These are phyloP conservation scores for Fomitopsis serialis DNA, from an alignment of 768 basidiomycete species.

Conservation along the genomic window DNA sequence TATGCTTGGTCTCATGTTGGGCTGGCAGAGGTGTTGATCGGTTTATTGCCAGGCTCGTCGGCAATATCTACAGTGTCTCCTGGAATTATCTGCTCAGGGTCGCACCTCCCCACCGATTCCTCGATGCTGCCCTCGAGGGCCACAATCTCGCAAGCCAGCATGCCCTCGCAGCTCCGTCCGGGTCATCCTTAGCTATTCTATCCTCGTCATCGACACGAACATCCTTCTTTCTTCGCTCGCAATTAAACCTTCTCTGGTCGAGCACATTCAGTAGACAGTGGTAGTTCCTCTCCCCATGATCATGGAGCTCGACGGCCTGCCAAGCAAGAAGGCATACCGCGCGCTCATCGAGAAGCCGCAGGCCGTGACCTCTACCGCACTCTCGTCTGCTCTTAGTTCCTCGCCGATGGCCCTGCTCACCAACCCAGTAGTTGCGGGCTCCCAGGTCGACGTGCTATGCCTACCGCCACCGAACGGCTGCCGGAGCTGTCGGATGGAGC, in stretches of 20 bases:
- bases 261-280: slow-evolving; percentile 82
- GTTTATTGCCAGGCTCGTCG: slow-evolving; percentile 56
- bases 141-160: slow-evolving; percentile 24
- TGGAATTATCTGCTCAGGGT: slow-evolving; percentile 41
- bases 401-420: no score
- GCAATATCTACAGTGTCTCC: slow-evolving; percentile 62
- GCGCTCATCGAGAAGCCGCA: no score
- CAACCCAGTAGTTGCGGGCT: no score
- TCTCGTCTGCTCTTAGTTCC: no score
- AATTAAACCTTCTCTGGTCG: slow-evolving; percentile 68
- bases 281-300: slow-evolving; percentile 91
- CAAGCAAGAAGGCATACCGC: no score
- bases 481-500: no score
- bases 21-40: slow-evolving; percentile 1
- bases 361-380: no score
- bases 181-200: slow-evolving; percentile 80
- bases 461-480: no score
- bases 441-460: no score
- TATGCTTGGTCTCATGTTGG: slow-evolving; percentile 25
- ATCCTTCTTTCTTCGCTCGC: slow-evolving; percentile 82
- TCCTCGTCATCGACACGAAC: slow-evolving; percentile 93
- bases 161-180: slow-evolving; percentile 37
- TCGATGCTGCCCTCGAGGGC: slow-evolving; percentile 23
- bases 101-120: slow-evolving; percentile 19
- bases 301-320: slow-evolving; percentile 95